These are phyloP conservation scores for Neurospora sp. DNA, from an alignment of 495 filamentous ascomycete genomes.

Conservation along the genomic window DNA sequence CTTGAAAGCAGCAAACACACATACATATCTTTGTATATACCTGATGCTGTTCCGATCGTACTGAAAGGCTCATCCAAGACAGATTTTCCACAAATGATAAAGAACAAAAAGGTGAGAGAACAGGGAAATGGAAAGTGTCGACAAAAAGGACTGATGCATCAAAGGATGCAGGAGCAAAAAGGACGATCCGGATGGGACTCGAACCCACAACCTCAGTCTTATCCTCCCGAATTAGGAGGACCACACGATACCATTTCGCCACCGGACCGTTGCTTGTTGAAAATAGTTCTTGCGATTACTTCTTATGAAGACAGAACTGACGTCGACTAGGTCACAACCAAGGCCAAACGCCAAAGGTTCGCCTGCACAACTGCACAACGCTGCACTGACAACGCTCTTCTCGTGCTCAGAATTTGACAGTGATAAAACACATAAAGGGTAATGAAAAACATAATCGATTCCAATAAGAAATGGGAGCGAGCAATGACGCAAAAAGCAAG, in stretches of 20 bases:
- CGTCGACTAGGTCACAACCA: background rate
- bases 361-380: background rate
- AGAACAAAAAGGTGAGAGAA: background rate
- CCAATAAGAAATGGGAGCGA: background rate
- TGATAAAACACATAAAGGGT: background rate
- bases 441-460: background rate
- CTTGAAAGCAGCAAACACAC: background rate
- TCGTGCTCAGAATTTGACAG: background rate
- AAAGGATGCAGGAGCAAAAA: background rate
- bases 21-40: background rate
- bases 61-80: no score
- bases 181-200: background rate
- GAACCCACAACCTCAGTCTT: background rate
- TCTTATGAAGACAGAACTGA: background rate
- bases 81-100: background rate
- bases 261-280: background rate
- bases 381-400: background rate
- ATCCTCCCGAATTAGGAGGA: background rate
- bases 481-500: background rate
- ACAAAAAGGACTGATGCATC: background rate
- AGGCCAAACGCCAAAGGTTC: background rate
- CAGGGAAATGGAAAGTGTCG: background rate
- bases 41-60: background rate
- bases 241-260: background rate
- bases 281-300: rapidly evolving